phyloP scores from a whole-genome alignment of 2,329 filamentous ascomycete species.

The Verticillium nonalfalfae region DNA sequence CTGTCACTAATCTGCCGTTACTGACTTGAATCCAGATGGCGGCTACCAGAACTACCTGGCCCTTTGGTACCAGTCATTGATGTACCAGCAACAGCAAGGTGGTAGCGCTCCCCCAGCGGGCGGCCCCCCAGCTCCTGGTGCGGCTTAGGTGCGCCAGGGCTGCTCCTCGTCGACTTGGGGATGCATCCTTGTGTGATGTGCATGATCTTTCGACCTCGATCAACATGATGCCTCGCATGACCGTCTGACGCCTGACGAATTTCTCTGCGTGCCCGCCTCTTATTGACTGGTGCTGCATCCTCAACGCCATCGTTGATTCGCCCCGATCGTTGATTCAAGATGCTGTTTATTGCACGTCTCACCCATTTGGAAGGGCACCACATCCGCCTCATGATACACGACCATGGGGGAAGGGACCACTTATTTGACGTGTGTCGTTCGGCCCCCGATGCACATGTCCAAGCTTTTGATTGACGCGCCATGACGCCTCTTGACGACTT shows the following conservation, averaged over 20 bases:
- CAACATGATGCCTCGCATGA: constrained; percentile 13
- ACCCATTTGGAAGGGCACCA: not conserved
- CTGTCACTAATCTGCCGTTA: not conserved
- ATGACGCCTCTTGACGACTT: not conserved
- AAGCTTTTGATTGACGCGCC: not conserved
- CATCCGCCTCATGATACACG: not conserved
- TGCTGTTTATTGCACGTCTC: not conserved
- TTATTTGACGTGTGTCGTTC: not conserved
- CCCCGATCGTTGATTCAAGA: not conserved
- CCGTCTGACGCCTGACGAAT: not conserved
- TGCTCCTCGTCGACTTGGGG: constrained; percentile 5
- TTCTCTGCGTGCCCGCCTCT: not conserved
- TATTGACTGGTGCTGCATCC: not conserved
- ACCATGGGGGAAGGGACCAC: not conserved
- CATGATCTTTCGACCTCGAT: constrained; percentile 12
- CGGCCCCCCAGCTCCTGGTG: constrained; percentile 8
- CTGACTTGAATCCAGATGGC: constrained; percentile 50
- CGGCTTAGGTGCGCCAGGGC: constrained; percentile 5
- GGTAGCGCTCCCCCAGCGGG: constrained; percentile 25
- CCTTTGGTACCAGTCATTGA: constrained; percentile 70
- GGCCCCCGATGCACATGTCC: not conserved
- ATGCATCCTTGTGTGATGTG: constrained; percentile 11
- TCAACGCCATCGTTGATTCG: not conserved
- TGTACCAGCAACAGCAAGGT: constrained; percentile 31
- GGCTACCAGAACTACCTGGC: constrained; percentile 76